Conservation (phyloP, 2,329 filamentous ascomycete species). For the Xylariales sp. region DNA sequence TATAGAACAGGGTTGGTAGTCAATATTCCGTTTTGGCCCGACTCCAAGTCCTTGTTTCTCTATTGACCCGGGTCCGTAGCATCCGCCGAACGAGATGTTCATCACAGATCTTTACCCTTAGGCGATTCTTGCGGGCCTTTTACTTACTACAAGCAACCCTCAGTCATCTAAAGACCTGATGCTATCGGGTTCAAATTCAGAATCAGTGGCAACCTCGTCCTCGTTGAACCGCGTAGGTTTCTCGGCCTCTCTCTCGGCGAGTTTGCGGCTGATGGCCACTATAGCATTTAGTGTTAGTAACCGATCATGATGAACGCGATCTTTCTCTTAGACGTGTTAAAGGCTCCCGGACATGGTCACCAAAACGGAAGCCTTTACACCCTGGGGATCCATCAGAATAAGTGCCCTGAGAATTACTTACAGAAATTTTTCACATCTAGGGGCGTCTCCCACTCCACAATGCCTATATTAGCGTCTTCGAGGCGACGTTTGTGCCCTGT, state of each 20-base stretch:
- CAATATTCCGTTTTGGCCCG: neutral
- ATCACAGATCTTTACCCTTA: neutral
- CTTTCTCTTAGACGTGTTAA: neutral
- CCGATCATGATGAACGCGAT: neutral
- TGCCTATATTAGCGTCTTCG: conserved; percentile 69
- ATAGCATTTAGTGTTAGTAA: conserved; percentile 10
- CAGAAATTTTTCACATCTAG: conserved; percentile 57
- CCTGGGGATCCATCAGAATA: neutral
- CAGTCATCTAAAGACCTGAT: neutral
- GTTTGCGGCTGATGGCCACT: conserved; percentile 26
- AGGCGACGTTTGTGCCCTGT: conserved; percentile 77
- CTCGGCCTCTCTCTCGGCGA: conserved; percentile 39
- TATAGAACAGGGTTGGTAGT: neutral
- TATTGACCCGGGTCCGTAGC: neutral
- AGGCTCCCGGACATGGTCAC: neutral
- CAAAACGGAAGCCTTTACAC: neutral
- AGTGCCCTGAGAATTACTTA: neutral
- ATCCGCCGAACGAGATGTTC: neutral
- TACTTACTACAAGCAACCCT: neutral
- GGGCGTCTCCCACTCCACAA: conserved; percentile 70
- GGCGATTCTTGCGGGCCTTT: neutral
- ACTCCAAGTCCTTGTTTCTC: neutral
- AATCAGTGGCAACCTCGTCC: neutral
- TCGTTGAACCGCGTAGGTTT: neutral
- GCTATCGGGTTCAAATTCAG: neutral